Base-by-base conservation (phyloP, 805 yeast species). In the Wickerhamiella musiphila region DNA sequence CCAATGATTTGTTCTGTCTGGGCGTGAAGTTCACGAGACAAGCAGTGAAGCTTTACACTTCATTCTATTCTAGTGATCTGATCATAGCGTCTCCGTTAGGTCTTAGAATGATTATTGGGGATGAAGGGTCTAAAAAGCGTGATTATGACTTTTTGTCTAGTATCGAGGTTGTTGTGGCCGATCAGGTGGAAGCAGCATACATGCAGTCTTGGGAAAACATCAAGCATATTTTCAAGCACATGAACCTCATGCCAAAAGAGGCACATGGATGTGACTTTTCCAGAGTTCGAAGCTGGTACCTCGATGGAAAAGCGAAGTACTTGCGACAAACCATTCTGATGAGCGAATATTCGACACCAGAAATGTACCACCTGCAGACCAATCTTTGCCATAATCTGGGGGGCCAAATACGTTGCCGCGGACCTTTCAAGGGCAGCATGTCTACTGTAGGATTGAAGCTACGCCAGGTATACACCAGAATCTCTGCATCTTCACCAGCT, bases 181-280 rank as follows among this genome's bases (percentile, higher is more conserved):
- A 90, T 53, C 79, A 78, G 45, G 70, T 90, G 9, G 83, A 83
- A 47, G 78, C 82, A 19, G 62, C 84, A 41, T 78, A 79, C 48
- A 78, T 77, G 78, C 98, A 90, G 55, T 82, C 84, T 48, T 78
- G 95, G 84, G 77, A 77, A 23, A 93, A 86, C 55, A 65, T 90
- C 6, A 54, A 53, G 19, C 72, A 73, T 11, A 54, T 77, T n/a
- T 58, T 74, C 43, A 70, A 72, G 40, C 72, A 75, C 48, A 43
- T 83, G 35, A 83, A 84, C 53, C 59, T 64, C 35, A 70, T 83
- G 28, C 96, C 96, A 5, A 68, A 70, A 40, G 70, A 75, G 31
- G 73, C 78, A 41, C 83, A 72, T 40, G 77, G 72, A 35, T 77
- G 93, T 11, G 98, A 90, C 54, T 90, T 90, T 53, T 71, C 90